Evolutionary conservation across 495 filamentous ascomycete genomes (phyloP).

Genomic region (Mycothermus thermophilus): DNA sequence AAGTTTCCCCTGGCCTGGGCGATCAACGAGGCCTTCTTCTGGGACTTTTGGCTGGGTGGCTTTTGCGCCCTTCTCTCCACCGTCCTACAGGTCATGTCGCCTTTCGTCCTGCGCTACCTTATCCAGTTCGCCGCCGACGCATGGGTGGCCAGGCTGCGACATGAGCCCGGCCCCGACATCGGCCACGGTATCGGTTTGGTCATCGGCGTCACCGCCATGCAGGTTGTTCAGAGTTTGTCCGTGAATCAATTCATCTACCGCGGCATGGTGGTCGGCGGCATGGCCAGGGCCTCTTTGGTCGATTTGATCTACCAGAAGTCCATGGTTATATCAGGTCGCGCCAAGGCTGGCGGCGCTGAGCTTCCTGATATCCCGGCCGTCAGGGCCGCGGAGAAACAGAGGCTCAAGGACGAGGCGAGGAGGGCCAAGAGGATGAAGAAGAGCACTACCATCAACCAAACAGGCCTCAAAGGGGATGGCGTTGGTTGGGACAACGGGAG

Average conservation of each 20-base stretch:
- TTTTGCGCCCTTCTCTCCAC: slow-evolving; percentile 58
- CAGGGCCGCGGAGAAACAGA: slow-evolving; percentile 19
- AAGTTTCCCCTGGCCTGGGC: slow-evolving; percentile 67
- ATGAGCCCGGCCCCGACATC: slow-evolving; percentile 43
- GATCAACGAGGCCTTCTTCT: slow-evolving; percentile 73
- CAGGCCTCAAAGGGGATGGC: slow-evolving; percentile 46
- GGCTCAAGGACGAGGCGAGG: slow-evolving; percentile 24
- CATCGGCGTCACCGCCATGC: slow-evolving; percentile 64
- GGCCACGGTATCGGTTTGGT: slow-evolving; percentile 58
- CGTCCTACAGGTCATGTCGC: slow-evolving; percentile 58
- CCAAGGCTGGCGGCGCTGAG: slow-evolving; percentile 50
- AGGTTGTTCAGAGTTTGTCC: slow-evolving; percentile 54
- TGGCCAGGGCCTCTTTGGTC: slow-evolving; percentile 60
- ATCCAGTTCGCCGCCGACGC: slow-evolving; percentile 71
- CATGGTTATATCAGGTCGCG: slow-evolving; percentile 65
- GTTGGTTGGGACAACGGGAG: slow-evolving; percentile 82
- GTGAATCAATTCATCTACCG: slow-evolving; percentile 74
- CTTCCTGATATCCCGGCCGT: slow-evolving; percentile 21
- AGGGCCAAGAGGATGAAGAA: slow-evolving; percentile 22
- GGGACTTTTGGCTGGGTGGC: slow-evolving; percentile 75
- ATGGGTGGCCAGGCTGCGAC: slow-evolving; percentile 43
- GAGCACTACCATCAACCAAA: slow-evolving; percentile 21
- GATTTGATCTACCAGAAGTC: slow-evolving; percentile 67
- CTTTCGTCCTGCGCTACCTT: slow-evolving; percentile 58
- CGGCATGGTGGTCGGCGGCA: slow-evolving; percentile 68